These are phyloP conservation scores for Exophiala oligosperma DNA, from an alignment of 2,329 filamentous ascomycete genomes.

Conservation along the genomic window DNA sequence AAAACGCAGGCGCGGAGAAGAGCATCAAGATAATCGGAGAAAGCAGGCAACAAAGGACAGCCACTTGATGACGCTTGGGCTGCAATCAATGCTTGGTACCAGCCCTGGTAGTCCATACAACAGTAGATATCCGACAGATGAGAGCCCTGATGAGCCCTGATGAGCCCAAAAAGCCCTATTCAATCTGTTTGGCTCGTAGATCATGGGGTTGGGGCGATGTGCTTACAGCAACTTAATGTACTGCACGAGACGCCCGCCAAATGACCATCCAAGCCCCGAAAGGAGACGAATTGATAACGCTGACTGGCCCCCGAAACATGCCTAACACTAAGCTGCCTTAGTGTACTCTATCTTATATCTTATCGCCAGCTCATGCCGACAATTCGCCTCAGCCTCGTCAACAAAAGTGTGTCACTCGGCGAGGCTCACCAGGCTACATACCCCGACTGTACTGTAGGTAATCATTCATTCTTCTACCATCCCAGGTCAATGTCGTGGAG, in stretches of 20 bases:
- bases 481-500: no score
- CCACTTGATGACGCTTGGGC: background rate
- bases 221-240: background rate
- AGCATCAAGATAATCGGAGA: conserved; percentile 11
- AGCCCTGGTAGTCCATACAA: no score
- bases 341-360: background rate
- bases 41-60: conserved; percentile 17
- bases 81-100: background rate
- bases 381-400: background rate
- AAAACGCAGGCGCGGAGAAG: conserved; percentile 11
- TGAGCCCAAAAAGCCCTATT: no score
- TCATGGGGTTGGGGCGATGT: background rate
- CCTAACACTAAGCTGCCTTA: background rate
- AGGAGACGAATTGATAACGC: background rate
- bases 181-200: no score
- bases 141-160: no score
- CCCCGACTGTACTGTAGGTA: no score
- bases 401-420: background rate
- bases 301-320: background rate
- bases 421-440: no score
- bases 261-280: background rate
- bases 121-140: no score
- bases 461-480: no score
- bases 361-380: background rate
- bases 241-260: background rate